Evolutionary conservation across 169 alveolate species (phyloP).

Genomic region (Eimeria acervulina): DNA sequence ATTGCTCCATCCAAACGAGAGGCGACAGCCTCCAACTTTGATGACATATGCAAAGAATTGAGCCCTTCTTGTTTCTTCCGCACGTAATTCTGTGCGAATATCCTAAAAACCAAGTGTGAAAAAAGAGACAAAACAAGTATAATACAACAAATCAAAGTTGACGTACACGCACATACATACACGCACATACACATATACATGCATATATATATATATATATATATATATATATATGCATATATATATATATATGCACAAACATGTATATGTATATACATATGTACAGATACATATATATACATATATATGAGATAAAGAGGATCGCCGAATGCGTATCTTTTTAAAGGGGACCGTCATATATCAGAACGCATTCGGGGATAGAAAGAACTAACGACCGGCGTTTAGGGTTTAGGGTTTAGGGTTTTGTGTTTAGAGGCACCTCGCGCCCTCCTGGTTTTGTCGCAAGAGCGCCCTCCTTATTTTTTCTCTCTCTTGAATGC

Average conservation of each 20-base stretch:
- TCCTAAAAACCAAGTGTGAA: not conserved
- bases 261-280: no score
- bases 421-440: conserved; percentile 26
- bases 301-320: no score
- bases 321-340: no score
- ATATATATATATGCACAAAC: no score
- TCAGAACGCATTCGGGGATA: not conserved
- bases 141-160: not conserved
- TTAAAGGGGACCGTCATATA: no score
- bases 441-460: conserved; percentile 89
- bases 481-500: conserved; percentile 83
- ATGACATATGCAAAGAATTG: conserved; percentile 87
- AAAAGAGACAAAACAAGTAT: not conserved
- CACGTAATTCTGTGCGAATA: conserved; percentile 91
- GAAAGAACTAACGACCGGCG: not conserved
- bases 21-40: conserved; percentile 90
- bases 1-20: conserved; percentile 90
- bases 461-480: conserved; percentile 86
- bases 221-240: not conserved
- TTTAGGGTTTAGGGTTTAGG: conserved; percentile 18
- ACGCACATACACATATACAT: not conserved
- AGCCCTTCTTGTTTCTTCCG: conserved; percentile 90
- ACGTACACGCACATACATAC: not conserved
- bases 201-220: no score
- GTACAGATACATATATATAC: no score